Conservation (phyloP, 108 stramenopile genomes). For the Cyclotella kingstonii region DNA sequence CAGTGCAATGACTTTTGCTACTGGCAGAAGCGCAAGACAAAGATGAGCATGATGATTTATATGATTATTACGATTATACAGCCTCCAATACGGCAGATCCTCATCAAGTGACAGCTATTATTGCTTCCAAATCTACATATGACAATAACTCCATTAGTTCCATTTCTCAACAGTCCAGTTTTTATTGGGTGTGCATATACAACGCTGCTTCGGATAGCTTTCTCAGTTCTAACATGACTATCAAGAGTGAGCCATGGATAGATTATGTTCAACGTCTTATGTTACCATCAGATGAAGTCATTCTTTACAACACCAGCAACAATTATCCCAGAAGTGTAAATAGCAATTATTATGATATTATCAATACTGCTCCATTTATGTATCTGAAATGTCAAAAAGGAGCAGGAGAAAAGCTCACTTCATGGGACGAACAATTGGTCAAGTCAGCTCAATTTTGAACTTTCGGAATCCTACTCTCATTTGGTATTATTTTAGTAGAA, state of each 20-base stretch:
- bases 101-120: slow-evolving; percentile 25
- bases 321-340: neutral
- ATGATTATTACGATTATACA: slow-evolving; percentile 5
- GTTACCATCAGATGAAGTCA: neutral
- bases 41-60: neutral
- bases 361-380: slow-evolving; percentile 18
- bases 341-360: neutral
- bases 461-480: slow-evolving; percentile 18
- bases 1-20: slow-evolving; percentile 51
- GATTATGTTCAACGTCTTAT: too few relatives aligned
- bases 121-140: neutral
- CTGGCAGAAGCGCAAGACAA: slow-evolving; percentile 13
- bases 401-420: slow-evolving; percentile 34
- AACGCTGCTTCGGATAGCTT: slow-evolving; percentile 27
- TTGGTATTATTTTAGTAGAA: slow-evolving; percentile 11
- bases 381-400: slow-evolving; percentile 40
- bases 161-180: too few relatives aligned
- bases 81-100: slow-evolving; percentile 42
- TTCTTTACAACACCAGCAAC: neutral
- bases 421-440: slow-evolving; percentile 24
- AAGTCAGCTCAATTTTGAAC: slow-evolving; percentile 39
- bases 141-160: too few relatives aligned
- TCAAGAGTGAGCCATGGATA: slow-evolving; percentile 28
- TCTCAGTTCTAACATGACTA: slow-evolving; percentile 7
- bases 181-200: slow-evolving; percentile 41